Evolutionary conservation across 768 basidiomycete species (phyloP).

Genomic region (Termitomyces sp.): DNA sequence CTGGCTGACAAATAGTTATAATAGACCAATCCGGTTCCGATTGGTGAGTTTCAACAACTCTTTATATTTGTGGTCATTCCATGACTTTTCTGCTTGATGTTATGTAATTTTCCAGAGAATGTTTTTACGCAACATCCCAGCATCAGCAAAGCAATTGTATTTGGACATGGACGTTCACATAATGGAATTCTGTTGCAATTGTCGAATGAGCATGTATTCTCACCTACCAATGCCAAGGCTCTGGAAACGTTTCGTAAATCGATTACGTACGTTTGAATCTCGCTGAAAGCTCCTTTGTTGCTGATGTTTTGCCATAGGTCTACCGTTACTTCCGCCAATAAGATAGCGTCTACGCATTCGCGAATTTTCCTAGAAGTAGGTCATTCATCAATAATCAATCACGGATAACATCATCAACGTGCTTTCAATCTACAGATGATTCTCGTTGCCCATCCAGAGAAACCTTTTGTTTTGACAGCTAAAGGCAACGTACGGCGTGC

Average conservation of each 20-base stretch:
- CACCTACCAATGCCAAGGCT: not conserved
- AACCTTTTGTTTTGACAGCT: constrained; percentile 40
- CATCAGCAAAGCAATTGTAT: constrained; percentile 5
- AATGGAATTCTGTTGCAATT: constrained; percentile 8
- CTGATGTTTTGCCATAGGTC: constrained; percentile 26
- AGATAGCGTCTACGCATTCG: constrained; percentile 40
- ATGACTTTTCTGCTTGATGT: not conserved
- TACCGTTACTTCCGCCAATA: constrained; percentile 37
- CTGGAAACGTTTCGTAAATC: constrained; percentile 2
- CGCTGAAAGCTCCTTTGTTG: not conserved
- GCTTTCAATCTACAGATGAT: constrained; percentile 34
- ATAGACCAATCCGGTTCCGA: constrained; percentile 12
- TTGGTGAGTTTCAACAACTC: not conserved
- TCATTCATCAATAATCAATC: not conserved
- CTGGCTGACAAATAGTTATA: not conserved
- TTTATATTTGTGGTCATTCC: not conserved
- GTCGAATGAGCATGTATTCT: not conserved
- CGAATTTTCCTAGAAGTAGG: constrained; percentile 43
- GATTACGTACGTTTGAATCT: constrained; percentile 2
- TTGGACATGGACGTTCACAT: constrained; percentile 2
- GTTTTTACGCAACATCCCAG: not conserved
- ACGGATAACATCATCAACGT: not conserved
- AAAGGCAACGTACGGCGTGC: constrained; percentile 39
- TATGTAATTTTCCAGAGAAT: not conserved
- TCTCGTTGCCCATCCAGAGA: constrained; percentile 31